A percentile compares a stretch with the other conserved stretches of the same genome.
Conservation (phyloP, 2,329 filamentous ascomycete species). For the Ceratocystis colombiana region DNA sequence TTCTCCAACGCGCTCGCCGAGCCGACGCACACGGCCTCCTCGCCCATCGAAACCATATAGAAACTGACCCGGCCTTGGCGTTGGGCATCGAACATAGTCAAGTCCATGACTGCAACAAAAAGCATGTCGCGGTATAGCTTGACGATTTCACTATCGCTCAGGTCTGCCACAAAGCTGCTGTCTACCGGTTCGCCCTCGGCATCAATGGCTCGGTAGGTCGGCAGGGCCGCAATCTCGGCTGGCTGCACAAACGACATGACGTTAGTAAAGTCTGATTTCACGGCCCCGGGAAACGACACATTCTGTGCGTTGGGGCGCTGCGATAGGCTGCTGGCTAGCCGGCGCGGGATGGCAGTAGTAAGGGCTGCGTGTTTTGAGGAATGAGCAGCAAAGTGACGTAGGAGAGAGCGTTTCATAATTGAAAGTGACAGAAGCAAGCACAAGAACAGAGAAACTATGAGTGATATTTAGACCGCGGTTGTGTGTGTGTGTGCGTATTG, state of each 20-base stretch:
- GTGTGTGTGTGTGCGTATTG: no score
- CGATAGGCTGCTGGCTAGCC: slow-evolving; percentile 40
- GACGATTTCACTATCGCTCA: slow-evolving; percentile 52
- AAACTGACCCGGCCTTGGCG: slow-evolving; percentile 88
- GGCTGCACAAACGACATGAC: slow-evolving; percentile 68
- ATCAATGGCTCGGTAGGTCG: slow-evolving; percentile 86
- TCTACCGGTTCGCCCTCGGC: slow-evolving; percentile 80
- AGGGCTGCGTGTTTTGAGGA: neutral
- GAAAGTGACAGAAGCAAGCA: no score
- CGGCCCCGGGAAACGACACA: slow-evolving; percentile 79
- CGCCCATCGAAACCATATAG: slow-evolving; percentile 93
- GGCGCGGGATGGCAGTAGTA: neutral
- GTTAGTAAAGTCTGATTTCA: slow-evolving; percentile 86
- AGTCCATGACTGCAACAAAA: slow-evolving; percentile 72
- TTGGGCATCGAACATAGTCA: slow-evolving; percentile 97
- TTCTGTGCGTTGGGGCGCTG: slow-evolving; percentile 47
- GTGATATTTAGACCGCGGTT: no score
- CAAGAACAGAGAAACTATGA: no score
- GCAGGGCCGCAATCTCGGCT: slow-evolving; percentile 61
- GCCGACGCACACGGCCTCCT: slow-evolving; percentile 88
- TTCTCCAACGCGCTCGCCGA: slow-evolving; percentile 72
- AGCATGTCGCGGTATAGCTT: slow-evolving; percentile 58
- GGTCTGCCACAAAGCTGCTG: slow-evolving; percentile 55
- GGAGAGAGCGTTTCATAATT: slow-evolving; percentile 11
- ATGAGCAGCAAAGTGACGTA: neutral